Base-by-base conservation (phyloP, 1,139 yeast genomes). In the Eremothecium coryli region DNA sequence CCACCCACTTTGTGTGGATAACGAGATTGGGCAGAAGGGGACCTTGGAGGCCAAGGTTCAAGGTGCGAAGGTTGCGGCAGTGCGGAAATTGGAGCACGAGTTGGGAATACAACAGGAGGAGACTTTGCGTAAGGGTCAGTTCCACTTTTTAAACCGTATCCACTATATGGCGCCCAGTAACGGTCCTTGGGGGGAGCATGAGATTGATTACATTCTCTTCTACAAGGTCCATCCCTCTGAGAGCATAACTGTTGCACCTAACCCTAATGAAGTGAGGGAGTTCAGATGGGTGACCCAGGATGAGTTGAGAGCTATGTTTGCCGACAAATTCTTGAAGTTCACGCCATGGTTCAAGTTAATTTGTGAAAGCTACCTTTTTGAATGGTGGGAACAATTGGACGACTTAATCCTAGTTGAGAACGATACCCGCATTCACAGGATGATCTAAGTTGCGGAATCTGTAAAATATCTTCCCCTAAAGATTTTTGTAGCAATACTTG, bases 281-380 rank as follows among this genome's bases (percentile, higher is more conserved):
- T 65, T 65, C 51, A 72, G 68, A 52, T 90, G 82, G 61, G 97
- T 90, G 16, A 65, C 75, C 26, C 73, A 71, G 21, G 63, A 64
- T 1, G 79, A 82, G 46, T 68, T 93, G 49, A 71, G 76, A 52
- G 65, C 58, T 11, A 84, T 93, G 96, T 84, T 90, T 57, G 52
- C 68, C 22, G 85, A 86, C 53, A 50, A 63, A 12, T 40, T 50
- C 3, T 66, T 81, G 44, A 70, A 73, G 13, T 93, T 90, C 61
- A 90, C 99, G 4, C 98, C 98, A 8, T 90, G 99, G 99, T 90
- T 90, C 67, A 86, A 85, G 61, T 73, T 90, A 46, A 90, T 90
- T 49, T 93, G 98, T 58, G 86, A 90, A 54, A 76, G 82, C 33
- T 84, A 84, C 54, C 67, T 90, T 53, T 90, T 82, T 65, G 70